Percentiles rank a stretch among this genome's conserved stretches.
These are phyloP conservation scores for Penicillium sp. DNA, from an alignment of 2,329 filamentous ascomycete genomes.

Conservation along the genomic window DNA sequence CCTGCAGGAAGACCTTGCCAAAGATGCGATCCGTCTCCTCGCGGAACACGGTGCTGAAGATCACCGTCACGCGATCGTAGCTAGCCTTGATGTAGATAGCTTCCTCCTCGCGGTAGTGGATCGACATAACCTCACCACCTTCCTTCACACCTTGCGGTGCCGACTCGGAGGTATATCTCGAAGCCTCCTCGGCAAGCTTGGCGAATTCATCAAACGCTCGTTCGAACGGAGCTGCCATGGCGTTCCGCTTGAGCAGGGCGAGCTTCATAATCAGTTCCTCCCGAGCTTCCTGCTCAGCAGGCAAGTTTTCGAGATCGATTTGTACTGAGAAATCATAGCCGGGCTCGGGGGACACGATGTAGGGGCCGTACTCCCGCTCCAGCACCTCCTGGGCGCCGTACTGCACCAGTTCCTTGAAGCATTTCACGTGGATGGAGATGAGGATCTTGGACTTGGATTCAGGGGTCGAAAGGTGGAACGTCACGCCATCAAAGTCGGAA, in stretches of 20 bases:
- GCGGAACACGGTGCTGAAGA: constrained; percentile 96
- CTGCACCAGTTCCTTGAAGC: constrained; percentile 84
- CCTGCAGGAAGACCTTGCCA: constrained; percentile 93
- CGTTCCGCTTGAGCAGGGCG: constrained; percentile 92
- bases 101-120: constrained; percentile 98
- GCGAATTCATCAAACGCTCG: constrained; percentile 93
- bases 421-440: constrained; percentile 91
- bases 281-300: constrained; percentile 76
- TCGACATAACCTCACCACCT: constrained; percentile 88
- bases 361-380: constrained; percentile 89
- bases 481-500: constrained; percentile 98
- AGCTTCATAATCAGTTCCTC: constrained; percentile 85
- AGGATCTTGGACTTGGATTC: constrained; percentile 91
- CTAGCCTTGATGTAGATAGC: constrained; percentile 98
- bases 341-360: constrained; percentile 80
- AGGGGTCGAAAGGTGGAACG: constrained; percentile 96
- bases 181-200: constrained; percentile 78
- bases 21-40: constrained; percentile 98
- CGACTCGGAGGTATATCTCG: constrained; percentile 88
- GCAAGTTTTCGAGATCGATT: constrained; percentile 84
- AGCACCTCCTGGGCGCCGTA: constrained; percentile 92
- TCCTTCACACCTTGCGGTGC: constrained; percentile 87
- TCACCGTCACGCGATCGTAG: constrained; percentile 95
- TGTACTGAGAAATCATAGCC: constrained; percentile 96
- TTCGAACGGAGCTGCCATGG: constrained; percentile 98